Evolutionary conservation across 257 asterid species (phyloP), one percentile per base, ranked within the genome.

Genomic region (Solanum habrochaites): DNA sequence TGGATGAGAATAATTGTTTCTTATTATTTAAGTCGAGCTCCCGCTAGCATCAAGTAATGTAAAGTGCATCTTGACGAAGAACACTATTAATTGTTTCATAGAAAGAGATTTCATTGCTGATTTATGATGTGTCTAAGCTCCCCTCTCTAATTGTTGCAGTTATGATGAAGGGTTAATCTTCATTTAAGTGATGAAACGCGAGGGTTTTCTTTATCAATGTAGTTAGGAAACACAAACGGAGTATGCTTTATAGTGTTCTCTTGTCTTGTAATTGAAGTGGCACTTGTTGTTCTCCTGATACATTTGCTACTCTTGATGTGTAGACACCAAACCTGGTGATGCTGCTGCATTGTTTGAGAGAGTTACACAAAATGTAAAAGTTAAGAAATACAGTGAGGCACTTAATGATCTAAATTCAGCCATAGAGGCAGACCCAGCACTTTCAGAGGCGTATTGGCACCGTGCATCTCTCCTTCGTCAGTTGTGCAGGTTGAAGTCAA

Each of bases 361-460:
- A 92, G 96, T 93, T 80, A 90, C 95, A 72, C 93, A 95, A 90
- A 92, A 92, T 88, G 90, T 96, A 77, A 96, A 91, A 90, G 94
- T 95, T 88, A 95, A 94, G 92, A 94, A 91, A 91, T 96, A 93
- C 56, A 93, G 97, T 56, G 99, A 96, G 88, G 98, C 98, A 74
- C 98, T 96, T 42, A 89, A 91, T 85, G 97, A 96, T 73, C 95
- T 96, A 78, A 94, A 96, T 88, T 86, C 99, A 85, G 98, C 98
- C 83, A 91, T 96, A 88, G 95, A 95, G 87, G 94, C 95, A 86
- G 98, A 96, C 88, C 98, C 98, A 74, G 87, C 95, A 25, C 91
- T 95, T 58, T 93, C 97, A 70, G 96, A 95, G 88, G 99, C 98
- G 37, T 93, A 94, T 87, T 90, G 91, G 94, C 98, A 90, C 85